Evolutionary conservation across 345 rosid genomes (phyloP).

Genomic region (Eucalyptus shirleyi): DNA sequence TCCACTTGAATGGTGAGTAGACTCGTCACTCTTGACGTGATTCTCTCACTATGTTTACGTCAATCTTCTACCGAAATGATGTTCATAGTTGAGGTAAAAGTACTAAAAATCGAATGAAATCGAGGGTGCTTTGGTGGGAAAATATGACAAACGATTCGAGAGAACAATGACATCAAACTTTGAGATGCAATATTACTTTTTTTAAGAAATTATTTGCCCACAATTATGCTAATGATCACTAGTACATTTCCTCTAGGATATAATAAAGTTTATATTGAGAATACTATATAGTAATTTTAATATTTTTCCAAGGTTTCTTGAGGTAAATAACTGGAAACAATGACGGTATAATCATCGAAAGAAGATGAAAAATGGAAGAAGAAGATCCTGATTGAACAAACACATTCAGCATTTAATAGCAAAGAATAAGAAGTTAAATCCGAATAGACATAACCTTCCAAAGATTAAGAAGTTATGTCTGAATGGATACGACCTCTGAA

Average conservation of each 20-base stretch:
- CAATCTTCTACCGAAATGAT: not conserved
- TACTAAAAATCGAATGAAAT: accelerated
- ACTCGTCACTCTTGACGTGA: not conserved
- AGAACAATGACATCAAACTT: accelerated
- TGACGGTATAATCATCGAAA: accelerated
- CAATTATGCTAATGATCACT: accelerated
- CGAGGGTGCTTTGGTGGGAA: accelerated
- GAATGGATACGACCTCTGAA: accelerated
- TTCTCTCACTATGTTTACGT: not conserved
- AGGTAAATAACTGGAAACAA: accelerated
- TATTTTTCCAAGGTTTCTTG: accelerated
- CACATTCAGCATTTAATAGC: accelerated
- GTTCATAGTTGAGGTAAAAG: not conserved
- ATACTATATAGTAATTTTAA: accelerated
- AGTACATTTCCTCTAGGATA: accelerated
- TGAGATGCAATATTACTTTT: accelerated
- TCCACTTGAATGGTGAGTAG: not conserved
- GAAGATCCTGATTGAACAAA: no score
- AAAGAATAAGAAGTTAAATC: no score
- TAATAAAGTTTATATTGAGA: accelerated
- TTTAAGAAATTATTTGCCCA: no score
- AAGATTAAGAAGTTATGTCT: accelerated
- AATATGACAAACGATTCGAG: accelerated
- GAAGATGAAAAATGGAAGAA: accelerated
- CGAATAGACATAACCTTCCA: accelerated